Evolutionary conservation across 805 yeast species (phyloP), one percentile per base, ranked within the genome.

Genomic region (Hanseniaspora thailandica): DNA sequence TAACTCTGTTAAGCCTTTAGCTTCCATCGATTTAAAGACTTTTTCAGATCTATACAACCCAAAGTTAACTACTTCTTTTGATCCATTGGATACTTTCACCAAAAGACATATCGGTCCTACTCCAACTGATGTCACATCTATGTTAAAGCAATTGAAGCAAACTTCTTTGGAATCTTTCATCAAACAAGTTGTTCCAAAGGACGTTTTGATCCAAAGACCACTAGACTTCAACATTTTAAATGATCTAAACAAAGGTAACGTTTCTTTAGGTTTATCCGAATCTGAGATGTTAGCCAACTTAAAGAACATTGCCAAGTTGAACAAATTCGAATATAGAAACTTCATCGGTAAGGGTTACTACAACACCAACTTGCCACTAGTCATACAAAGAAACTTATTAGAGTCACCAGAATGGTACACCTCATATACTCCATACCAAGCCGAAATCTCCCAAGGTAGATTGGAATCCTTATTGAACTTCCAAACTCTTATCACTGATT

Each of bases 351-450:
- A 86, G 66, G 98, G 98, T 39, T 93, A 90, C 69, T 84, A 86
- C 60, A 95, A 95, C 55, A 90, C 97, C 0, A 73, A 77, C 50
- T 72, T 86, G 45, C 98, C 98, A 0, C 84, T 95, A 1, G 96
- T 90, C 34, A 85, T 93, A 60, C 94, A 86, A 71, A 80, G 98
- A 66, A 93, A 93, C 63, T 69, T 93, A 55, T 71, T 93, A 55
- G 98, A 93, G 68, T 80, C 83, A 57, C 98, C 98, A 5, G 96
- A 88, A 65, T 93, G 98, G 98, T 93, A 93, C 73, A 93, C 98
- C 20, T 87, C 97, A 1, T 93, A 93, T 67, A 93, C 98, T 23
- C 98, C 98, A 34, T 93, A 93, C 68, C 98, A 93, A 71, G 96
- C 98, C 0, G 98, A 93, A 67, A 89, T 93, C 55, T 84, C 96